Percentiles rank a stretch among this genome's conserved stretches.
Evolutionary conservation across 1,284 basidiomycete species (phyloP).

Genomic region (Sanguinoderma infundibulare): DNA sequence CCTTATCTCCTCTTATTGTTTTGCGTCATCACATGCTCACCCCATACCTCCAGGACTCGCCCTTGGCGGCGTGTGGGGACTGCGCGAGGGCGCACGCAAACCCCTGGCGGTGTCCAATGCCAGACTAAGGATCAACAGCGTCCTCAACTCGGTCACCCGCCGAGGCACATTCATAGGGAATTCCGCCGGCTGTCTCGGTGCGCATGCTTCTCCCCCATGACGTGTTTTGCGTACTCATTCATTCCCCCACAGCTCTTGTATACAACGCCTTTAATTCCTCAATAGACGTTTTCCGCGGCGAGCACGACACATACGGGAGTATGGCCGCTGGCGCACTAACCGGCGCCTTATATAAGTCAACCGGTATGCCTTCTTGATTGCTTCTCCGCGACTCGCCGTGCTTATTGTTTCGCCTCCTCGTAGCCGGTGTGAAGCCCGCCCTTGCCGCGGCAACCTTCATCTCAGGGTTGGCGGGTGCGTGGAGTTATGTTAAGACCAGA

Average conservation of each 20-base stretch:
- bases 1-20: slow-evolving; percentile 83
- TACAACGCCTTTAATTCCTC: slow-evolving; percentile 98
- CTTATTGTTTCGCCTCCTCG: slow-evolving; percentile 41
- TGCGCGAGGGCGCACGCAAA: slow-evolving; percentile 91
- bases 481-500: slow-evolving; percentile 91
- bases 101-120: slow-evolving; percentile 85
- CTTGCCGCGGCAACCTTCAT: slow-evolving; percentile 88
- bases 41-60: slow-evolving; percentile 78
- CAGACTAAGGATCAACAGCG: slow-evolving; percentile 93
- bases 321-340: slow-evolving; percentile 93
- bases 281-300: slow-evolving; percentile 87
- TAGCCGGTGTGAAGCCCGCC: slow-evolving; percentile 91
- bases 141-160: slow-evolving; percentile 95
- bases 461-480: slow-evolving; percentile 86
- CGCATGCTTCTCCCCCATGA: slow-evolving; percentile 35
- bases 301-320: slow-evolving; percentile 91
- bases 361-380: slow-evolving; percentile 65
- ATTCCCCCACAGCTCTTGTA: slow-evolving; percentile 66
- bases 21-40: slow-evolving; percentile 74
- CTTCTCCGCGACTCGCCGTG: slow-evolving; percentile 37
- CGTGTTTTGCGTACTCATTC: slow-evolving; percentile 39
- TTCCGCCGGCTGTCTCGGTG: slow-evolving; percentile 96
- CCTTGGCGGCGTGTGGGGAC: slow-evolving; percentile 93
- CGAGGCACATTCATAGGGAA: slow-evolving; percentile 98
- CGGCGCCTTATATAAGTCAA: slow-evolving; percentile 93